phyloP scores from a whole-genome alignment of 306 rosid species.

The Sicyos edulis region DNA sequence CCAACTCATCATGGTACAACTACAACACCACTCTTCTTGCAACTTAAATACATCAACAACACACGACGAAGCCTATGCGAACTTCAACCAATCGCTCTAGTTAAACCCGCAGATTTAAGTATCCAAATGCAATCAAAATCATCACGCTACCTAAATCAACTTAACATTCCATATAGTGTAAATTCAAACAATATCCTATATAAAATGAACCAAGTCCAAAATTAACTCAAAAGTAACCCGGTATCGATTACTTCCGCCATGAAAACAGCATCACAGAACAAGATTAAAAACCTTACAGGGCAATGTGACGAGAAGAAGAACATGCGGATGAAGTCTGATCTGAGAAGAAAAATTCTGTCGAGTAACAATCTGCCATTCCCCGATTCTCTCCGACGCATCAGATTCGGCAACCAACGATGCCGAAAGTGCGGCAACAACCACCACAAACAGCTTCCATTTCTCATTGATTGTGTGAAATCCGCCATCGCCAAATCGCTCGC shows the following conservation, averaged over 20 bases:
- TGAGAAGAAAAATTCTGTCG: slow-evolving; percentile 76
- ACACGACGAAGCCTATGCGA: background rate
- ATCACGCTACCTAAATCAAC: background rate
- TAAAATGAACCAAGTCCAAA: background rate
- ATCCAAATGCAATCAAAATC: background rate
- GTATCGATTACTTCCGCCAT: background rate
- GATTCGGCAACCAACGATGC: slow-evolving; percentile 16
- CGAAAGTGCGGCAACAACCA: background rate
- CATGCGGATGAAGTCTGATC: slow-evolving; percentile 68
- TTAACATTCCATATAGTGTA: background rate
- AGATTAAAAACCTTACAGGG: slow-evolving; percentile 47
- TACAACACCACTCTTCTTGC: background rate
- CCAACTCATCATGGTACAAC: background rate
- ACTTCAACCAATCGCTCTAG: slow-evolving; percentile 11
- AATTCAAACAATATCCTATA: background rate
- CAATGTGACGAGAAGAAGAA: slow-evolving; percentile 62
- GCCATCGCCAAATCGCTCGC: background rate
- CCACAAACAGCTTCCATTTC: slow-evolving; percentile 17
- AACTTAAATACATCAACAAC: background rate
- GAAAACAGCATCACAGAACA: background rate
- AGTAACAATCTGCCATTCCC: slow-evolving; percentile 70
- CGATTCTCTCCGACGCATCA: slow-evolving; percentile 24
- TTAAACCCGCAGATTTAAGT: background rate
- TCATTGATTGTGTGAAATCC: background rate
- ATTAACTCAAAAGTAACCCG: background rate